phyloP scores from a whole-genome alignment of 2,329 filamentous ascomycete genomes.

The Colletotrichum liriopes region DNA sequence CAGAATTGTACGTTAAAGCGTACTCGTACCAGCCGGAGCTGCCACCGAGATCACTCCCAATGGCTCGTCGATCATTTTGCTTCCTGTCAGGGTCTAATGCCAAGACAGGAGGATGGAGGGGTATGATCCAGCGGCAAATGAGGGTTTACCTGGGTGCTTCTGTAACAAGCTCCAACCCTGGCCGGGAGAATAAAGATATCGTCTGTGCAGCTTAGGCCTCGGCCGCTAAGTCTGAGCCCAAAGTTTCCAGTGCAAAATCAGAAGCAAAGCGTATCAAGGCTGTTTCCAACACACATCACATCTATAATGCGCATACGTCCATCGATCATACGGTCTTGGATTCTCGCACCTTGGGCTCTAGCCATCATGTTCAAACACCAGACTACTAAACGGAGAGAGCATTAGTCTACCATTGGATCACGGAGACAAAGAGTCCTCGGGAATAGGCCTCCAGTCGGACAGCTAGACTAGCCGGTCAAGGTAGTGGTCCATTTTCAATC shows the following conservation, averaged over 20 bases:
- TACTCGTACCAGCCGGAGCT: too few relatives aligned
- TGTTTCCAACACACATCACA: too few relatives aligned
- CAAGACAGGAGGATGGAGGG: background rate
- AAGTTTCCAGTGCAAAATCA: constrained; percentile 4
- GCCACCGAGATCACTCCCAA: too few relatives aligned
- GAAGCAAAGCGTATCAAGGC: too few relatives aligned
- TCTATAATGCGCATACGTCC: too few relatives aligned
- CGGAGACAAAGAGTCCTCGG: background rate
- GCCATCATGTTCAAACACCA: too few relatives aligned
- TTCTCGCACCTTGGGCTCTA: background rate
- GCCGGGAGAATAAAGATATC: constrained; percentile 2
- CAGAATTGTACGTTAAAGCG: too few relatives aligned
- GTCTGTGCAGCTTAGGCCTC: constrained; percentile 33
- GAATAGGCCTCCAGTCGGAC: background rate
- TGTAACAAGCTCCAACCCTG: constrained; percentile 1
- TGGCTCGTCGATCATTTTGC: background rate
- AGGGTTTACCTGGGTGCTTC: background rate
- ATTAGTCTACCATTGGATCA: background rate
- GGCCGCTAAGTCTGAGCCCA: constrained; percentile 20
- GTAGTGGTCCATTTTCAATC: background rate
- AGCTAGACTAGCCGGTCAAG: background rate
- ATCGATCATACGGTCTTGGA: too few relatives aligned
- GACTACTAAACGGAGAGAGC: background rate
- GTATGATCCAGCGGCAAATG: constrained; percentile 9
- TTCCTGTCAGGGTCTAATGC: background rate